Evolutionary conservation across 23 red algal species (phyloP).

Genomic region (Cyanidioschyzon merolae): DNA sequence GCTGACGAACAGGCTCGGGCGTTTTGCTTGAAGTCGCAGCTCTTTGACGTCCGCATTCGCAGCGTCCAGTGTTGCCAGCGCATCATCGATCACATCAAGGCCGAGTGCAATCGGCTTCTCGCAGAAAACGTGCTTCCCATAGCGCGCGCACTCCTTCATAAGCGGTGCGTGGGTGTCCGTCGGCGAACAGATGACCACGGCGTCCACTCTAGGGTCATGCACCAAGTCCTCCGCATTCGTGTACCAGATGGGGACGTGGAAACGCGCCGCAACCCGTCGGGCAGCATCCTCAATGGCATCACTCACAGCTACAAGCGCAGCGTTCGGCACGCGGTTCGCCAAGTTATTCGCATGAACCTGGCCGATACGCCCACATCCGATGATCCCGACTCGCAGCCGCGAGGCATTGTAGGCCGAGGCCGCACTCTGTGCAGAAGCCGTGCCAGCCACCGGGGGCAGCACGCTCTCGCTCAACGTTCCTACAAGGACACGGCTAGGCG

Average conservation of each 20-base stretch:
- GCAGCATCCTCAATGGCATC: slow-evolving; percentile 72
- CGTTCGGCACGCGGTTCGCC: slow-evolving; percentile 50
- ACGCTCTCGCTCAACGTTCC: background rate
- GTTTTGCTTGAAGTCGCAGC: background rate
- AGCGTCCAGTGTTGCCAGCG: slow-evolving; percentile 22
- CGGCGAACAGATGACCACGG: slow-evolving; percentile 86
- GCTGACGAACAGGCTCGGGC: background rate
- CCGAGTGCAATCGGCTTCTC: slow-evolving; percentile 88
- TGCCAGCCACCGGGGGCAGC: background rate
- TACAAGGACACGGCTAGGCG: background rate
- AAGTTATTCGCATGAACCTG: slow-evolving; percentile 62
- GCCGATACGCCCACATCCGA: slow-evolving; percentile 86
- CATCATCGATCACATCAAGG: slow-evolving; percentile 48
- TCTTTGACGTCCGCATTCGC: slow-evolving; percentile 16
- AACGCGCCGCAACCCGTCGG: slow-evolving; percentile 38
- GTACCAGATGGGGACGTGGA: slow-evolving; percentile 70
- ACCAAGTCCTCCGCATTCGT: slow-evolving; percentile 60
- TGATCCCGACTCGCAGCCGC: slow-evolving; percentile 68
- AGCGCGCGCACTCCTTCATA: slow-evolving; percentile 45
- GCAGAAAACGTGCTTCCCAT: slow-evolving; percentile 91
- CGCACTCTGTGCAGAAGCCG: slow-evolving; percentile 2
- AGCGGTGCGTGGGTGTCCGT: slow-evolving; percentile 87
- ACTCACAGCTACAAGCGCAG: slow-evolving; percentile 47
- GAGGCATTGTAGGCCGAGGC: slow-evolving; percentile 23
- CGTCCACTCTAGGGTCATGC: slow-evolving; percentile 58